Percentiles rank a stretch among this genome's conserved stretches.
phyloP scores from a whole-genome alignment of 2,329 filamentous ascomycete genomes.

The Phaeosphaeria sp. region DNA sequence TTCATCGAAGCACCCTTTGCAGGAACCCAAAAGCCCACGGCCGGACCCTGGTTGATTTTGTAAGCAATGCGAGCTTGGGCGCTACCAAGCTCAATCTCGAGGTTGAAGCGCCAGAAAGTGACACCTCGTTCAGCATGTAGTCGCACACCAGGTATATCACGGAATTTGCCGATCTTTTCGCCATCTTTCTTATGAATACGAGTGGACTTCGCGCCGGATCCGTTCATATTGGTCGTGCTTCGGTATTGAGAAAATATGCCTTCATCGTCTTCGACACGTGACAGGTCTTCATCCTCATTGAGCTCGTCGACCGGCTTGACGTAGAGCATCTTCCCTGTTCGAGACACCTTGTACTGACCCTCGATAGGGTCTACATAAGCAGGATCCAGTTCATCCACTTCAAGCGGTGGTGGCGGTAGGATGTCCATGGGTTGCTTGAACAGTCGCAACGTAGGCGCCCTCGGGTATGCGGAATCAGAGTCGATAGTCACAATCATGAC shows the following conservation, averaged over 20 bases:
- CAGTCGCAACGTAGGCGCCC: conserved; percentile 76
- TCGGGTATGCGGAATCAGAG: conserved; percentile 79
- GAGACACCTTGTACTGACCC: conserved; percentile 83
- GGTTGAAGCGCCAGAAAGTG: conserved; percentile 97
- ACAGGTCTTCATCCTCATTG: conserved; percentile 78
- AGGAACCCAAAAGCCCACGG: conserved; percentile 93
- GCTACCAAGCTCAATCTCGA: conserved; percentile 84
- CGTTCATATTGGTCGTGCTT: conserved; percentile 57
- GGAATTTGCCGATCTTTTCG: conserved; percentile 80
- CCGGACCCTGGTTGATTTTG: conserved; percentile 89
- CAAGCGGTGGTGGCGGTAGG: conserved; percentile 75
- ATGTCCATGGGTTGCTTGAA: conserved; percentile 88
- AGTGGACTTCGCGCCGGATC: conserved; percentile 45
- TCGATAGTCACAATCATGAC: conserved; percentile 96
- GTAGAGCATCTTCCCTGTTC: conserved; percentile 84
- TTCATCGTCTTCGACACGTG: conserved; percentile 76
- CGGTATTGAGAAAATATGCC: conserved; percentile 79
- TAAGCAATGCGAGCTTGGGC: conserved; percentile 89
- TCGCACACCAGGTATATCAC: conserved; percentile 80
- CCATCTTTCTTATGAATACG: conserved; percentile 69
- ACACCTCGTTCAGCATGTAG: conserved; percentile 84
- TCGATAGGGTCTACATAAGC: conserved; percentile 91
- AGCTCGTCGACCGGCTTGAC: conserved; percentile 89
- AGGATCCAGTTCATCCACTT: conserved; percentile 72
- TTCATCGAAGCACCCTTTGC: conserved; percentile 88